A percentile compares a stretch with the other conserved stretches of the same genome.
Evolutionary conservation across 1,284 basidiomycete species (phyloP).

Genomic region (Polyporus tsugae): DNA sequence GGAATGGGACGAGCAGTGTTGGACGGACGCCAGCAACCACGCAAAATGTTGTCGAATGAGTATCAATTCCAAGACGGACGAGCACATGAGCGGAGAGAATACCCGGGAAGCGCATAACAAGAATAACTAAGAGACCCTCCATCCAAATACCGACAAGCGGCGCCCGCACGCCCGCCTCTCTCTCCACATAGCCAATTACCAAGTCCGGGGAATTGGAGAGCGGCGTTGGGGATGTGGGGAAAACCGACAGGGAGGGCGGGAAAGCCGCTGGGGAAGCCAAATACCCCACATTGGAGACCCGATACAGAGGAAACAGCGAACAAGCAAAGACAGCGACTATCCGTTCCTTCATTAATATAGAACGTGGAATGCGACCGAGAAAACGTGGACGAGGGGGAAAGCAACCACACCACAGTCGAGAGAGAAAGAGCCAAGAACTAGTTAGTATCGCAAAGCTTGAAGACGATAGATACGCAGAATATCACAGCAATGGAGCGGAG

Average conservation of each 20-base stretch:
- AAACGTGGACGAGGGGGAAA: constrained; percentile 13
- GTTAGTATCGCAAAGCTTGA: constrained; percentile 25
- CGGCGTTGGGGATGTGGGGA: neutral
- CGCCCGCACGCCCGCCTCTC: constrained; percentile 18
- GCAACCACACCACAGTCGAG: neutral
- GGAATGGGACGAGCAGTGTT: too few species aligned
- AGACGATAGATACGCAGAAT: neutral
- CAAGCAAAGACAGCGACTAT: constrained; percentile 34
- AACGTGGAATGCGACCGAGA: constrained; percentile 24
- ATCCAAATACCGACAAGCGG: constrained; percentile 21
- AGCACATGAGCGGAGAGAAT: constrained; percentile 14
- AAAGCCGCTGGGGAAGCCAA: neutral
- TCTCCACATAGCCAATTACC: neutral
- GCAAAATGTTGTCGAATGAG: constrained; percentile 1
- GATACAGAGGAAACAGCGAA: constrained; percentile 32
- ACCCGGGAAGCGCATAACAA: constrained; percentile 23
- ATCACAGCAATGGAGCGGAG: constrained; percentile 10
- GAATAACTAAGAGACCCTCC: constrained; percentile 24
- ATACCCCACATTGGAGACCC: constrained; percentile 17
- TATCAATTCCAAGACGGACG: neutral
- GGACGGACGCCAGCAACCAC: neutral
- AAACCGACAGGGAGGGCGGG: neutral
- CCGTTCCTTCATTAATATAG: constrained; percentile 30
- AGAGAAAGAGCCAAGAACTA: constrained; percentile 19
- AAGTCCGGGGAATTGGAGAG: constrained; percentile 20